Evolutionary conservation across 805 yeast species (phyloP).

Genomic region (Pachysolen tannophilus): DNA sequence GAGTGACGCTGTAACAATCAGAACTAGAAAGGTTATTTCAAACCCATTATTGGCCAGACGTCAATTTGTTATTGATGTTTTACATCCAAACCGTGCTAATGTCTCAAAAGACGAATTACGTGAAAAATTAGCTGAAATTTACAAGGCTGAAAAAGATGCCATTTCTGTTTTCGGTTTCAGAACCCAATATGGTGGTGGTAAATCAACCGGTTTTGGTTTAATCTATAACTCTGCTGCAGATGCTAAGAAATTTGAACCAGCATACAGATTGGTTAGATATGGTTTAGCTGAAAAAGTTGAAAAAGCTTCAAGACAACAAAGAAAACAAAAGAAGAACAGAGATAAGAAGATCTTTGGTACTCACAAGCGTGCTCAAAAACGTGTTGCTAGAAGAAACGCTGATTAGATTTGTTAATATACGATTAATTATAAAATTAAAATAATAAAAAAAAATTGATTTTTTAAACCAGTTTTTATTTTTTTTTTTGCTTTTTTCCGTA

Average conservation of each 20-base stretch:
- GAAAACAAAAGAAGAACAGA: slow-evolving; percentile 99
- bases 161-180: slow-evolving; percentile 97
- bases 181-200: slow-evolving; percentile 99
- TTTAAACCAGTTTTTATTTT: too few relatives aligned
- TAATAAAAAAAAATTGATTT: too few relatives aligned
- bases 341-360: slow-evolving; percentile 99
- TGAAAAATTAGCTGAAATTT: slow-evolving; percentile 52
- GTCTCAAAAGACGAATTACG: slow-evolving; percentile 99
- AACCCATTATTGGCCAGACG: slow-evolving; percentile 99
- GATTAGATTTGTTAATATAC: slow-evolving; percentile 37
- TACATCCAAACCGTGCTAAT: slow-evolving; percentile 99
- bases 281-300: slow-evolving; percentile 95
- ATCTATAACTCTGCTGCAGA: slow-evolving; percentile 97
- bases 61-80: slow-evolving; percentile 98
- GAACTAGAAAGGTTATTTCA: slow-evolving; percentile 98
- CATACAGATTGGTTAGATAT: slow-evolving; percentile 98
- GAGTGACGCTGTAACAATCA: slow-evolving; percentile 99
- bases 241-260: slow-evolving; percentile 98
- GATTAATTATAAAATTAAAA: not conserved
- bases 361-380: slow-evolving; percentile 89
- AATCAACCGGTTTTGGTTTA: slow-evolving; percentile 98
- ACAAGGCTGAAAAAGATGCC: slow-evolving; percentile 62
- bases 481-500: too few relatives aligned
- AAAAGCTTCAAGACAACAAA: slow-evolving; percentile 98
- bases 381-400: slow-evolving; percentile 83